Evolutionary conservation across 805 yeast species (phyloP), one percentile per base, ranked within the genome.

Genomic region (Ogataea dorogensis): DNA sequence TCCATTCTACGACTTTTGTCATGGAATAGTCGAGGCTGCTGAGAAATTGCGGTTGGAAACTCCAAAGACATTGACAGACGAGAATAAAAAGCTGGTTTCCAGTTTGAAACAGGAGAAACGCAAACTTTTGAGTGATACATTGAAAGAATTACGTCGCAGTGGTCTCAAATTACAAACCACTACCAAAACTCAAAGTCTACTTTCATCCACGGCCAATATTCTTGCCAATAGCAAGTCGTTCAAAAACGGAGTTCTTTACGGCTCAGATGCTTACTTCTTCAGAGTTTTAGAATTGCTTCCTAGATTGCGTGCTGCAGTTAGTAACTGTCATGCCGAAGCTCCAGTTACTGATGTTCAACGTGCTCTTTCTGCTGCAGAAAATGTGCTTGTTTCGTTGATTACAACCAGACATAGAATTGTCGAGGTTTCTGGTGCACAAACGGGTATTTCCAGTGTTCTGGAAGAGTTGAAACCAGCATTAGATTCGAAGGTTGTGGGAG

Each of bases 61-160:
- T 0, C 98, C 98, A 1, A 61, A 64, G 2, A 71, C 65, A 3
- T 66, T 71, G 46, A 81, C 74, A 4, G 86, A 89, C 36, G 94
- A 84, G 24, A 79, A 77, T 46, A 87, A 88, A 62, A 83, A 83
- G 55, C 53, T 66, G 1, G 60, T 82, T 24, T 80, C 88, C 2
- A 71, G 86, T 5, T 67, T 93, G 59, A 85, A 82, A 52, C 71
- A 81, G n/a, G 91, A 86, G 51, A 93, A 93, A 61, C 70, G 80
- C 42, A 83, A 81, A 46, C 60, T 88, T 5, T 64, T 94, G 36
- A 83, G 93, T 61, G 86, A 81, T 39, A 74, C 88, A 0, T 61
- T 93, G 42, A 78, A 79, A 44, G 93, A 86, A 46, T 63, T 91
- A 36, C 75, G 78, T 54, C 65, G 79, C 40, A 76, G 86, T 54